Evolutionary conservation across 768 basidiomycete species (phyloP), one percentile per base, ranked within the genome.

Genomic region (Pholiota microspora): DNA sequence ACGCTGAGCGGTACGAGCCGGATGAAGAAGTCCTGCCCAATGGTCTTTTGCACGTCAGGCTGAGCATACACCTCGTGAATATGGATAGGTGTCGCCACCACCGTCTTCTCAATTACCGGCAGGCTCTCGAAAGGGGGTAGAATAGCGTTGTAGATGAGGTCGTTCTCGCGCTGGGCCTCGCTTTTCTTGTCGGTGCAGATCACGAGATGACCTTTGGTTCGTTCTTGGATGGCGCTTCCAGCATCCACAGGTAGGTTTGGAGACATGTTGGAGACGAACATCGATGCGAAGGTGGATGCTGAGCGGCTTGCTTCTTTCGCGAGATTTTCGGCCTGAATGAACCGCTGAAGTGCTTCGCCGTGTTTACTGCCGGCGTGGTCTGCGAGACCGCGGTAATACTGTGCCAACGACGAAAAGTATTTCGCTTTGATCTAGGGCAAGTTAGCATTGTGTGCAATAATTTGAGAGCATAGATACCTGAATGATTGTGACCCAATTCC

Each of bases 101-200:
- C 71, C 0, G 88, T 77, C 68, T 94, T 94, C 52, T 98, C 97
- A 56, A 99, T 83, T 7, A 72, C 65, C 0, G 94, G 84, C 1
- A 98, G 79, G 0, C 89, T 80, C 32, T 95, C 91, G 2, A 85
- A 78, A 7, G 88, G 73, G 5, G 94, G 92, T 0, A 94, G 71
- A 53, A 95, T 80, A 3, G 92, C 92, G 65, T 98, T 94, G 74
- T 99, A 99, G 59, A 99, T 96, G 49, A 99, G 83, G 66, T 98
- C 96, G 69, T 98, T 98, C 73, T 97, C 94, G 50, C 89, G 85
- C 51, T 82, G 79, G 0, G 90, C 90, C 58, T 93, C 89, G 49
- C 70, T 73, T 65, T 84, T 85, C 55, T 82, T 83, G 60, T 96
- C 94, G 0, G 82, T 75, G 62, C 89, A 88, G 42, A 94, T 74